Conservation (phyloP, 352 stramenopile species). For the Pythium utonaiense region DNA sequence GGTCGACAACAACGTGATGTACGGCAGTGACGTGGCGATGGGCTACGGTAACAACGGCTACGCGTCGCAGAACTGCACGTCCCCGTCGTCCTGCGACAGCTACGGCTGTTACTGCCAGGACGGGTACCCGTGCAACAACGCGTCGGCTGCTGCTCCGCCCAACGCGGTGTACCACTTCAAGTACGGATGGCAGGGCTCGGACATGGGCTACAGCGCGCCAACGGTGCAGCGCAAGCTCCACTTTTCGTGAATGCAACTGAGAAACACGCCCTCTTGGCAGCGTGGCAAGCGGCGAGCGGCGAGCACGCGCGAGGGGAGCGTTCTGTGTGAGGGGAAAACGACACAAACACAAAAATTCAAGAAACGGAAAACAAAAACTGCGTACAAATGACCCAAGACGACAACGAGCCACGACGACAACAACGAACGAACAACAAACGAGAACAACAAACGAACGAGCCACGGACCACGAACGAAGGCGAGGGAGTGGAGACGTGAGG, state of each 20-base stretch:
- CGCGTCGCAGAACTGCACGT: slow-evolving; percentile 34
- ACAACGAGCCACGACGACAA: not conserved
- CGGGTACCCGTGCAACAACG: slow-evolving; percentile 35
- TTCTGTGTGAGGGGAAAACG: slow-evolving; percentile 3
- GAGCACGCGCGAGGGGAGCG: not conserved
- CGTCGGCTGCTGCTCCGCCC: slow-evolving; percentile 27
- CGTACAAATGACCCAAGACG: slow-evolving; percentile 3
- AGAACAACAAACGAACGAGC: not conserved
- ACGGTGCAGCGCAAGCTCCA: slow-evolving; percentile 25
- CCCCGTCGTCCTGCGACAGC: slow-evolving; percentile 63
- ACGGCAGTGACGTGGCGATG: slow-evolving; percentile 25
- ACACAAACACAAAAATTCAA: slow-evolving; percentile 2
- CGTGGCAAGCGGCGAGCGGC: slow-evolving; percentile 1
- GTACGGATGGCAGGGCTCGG: slow-evolving; percentile 75
- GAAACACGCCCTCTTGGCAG: not conserved
- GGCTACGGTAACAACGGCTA: slow-evolving; percentile 31
- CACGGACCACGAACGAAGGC: not conserved
- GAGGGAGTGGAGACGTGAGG: not conserved
- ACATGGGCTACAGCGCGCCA: slow-evolving; percentile 28
- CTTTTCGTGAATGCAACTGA: slow-evolving; percentile 19
- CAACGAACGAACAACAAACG: not conserved
- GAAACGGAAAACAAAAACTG: slow-evolving; percentile 24
- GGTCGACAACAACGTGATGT: slow-evolving; percentile 17
- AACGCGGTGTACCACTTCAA: slow-evolving; percentile 77
- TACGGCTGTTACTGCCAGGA: slow-evolving; percentile 59